phyloP scores from a whole-genome alignment of 495 filamentous ascomycete species.

The Talaromyces trachyspermus region DNA sequence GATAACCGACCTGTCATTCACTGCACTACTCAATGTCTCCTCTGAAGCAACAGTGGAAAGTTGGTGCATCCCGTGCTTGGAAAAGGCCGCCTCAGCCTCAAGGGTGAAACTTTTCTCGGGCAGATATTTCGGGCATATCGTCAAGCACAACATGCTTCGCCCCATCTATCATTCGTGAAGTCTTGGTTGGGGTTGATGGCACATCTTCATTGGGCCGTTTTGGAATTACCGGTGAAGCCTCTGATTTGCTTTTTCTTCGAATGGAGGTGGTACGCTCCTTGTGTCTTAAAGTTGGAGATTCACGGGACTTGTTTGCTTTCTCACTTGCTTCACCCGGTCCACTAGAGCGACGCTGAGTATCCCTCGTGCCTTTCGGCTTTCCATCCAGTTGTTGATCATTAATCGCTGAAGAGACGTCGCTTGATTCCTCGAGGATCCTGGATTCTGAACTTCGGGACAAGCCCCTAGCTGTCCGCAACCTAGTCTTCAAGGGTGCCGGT shows the following conservation, averaged over 20 bases:
- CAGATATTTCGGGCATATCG: constrained; percentile 34
- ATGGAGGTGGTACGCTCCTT: background rate
- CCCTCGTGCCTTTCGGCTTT: background rate
- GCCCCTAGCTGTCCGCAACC: constrained; percentile 21
- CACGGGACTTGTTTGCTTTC: background rate
- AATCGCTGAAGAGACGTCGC: background rate
- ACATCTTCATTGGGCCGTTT: background rate
- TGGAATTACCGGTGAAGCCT: background rate
- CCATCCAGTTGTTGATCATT: background rate
- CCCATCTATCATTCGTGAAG: background rate
- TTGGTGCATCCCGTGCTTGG: constrained; percentile 59
- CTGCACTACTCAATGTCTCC: constrained; percentile 48
- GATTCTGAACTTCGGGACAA: constrained; percentile 18
- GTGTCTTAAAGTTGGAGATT: background rate
- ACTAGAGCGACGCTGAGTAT: constrained; percentile 1
- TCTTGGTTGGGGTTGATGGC: background rate
- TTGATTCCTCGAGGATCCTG: constrained; percentile 2
- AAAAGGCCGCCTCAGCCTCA: constrained; percentile 42
- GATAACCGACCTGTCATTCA: constrained; percentile 20
- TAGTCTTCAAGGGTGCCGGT: constrained; percentile 38
- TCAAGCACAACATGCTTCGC: constrained; percentile 17
- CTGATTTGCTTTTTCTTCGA: background rate
- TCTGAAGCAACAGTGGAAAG: constrained; percentile 68
- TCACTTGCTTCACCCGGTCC: background rate
- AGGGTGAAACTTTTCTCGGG: constrained; percentile 30